These are phyloP conservation scores for Posidonia oceanica DNA, from an alignment of 116 monocot species.

Conservation along the genomic window DNA sequence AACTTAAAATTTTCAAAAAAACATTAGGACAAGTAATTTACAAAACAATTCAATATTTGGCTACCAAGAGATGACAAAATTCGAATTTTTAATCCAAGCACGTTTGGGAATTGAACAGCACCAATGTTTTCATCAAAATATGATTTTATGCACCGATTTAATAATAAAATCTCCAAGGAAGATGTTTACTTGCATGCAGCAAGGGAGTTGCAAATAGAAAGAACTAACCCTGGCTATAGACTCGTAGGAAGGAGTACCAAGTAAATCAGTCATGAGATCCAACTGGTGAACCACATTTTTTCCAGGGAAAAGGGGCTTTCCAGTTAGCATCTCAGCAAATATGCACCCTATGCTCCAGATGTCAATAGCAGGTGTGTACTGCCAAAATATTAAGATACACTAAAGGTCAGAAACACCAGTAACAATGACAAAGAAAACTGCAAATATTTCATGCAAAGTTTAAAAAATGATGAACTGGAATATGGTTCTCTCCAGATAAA, in stretches of 20 bases:
- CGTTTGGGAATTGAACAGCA: no score
- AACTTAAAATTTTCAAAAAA: no score
- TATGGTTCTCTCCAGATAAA: no score
- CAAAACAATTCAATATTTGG: no score
- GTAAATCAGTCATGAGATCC: slow-evolving; percentile 71
- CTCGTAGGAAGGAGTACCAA: slow-evolving; percentile 58
- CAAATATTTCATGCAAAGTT: background rate
- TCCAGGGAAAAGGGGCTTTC: slow-evolving; percentile 80
- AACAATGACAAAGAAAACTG: background rate
- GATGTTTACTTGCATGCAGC: background rate
- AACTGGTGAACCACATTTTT: slow-evolving; percentile 88
- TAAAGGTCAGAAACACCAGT: background rate
- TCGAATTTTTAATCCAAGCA: no score
- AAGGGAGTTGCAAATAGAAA: background rate
- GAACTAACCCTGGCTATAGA: slow-evolving; percentile 38
- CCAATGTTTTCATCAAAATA: no score
- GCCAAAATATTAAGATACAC: slow-evolving; percentile 8
- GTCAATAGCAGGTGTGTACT: slow-evolving; percentile 91
- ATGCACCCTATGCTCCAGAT: slow-evolving; percentile 96
- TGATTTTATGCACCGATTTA: no score
- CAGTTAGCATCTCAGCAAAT: slow-evolving; percentile 73
- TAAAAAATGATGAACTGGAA: no score
- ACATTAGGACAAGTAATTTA: no score
- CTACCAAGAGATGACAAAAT: no score
- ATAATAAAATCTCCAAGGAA: background rate